Conservation (phyloP, 1,284 basidiomycete genomes). For the Fomitiporia mediterranea region DNA sequence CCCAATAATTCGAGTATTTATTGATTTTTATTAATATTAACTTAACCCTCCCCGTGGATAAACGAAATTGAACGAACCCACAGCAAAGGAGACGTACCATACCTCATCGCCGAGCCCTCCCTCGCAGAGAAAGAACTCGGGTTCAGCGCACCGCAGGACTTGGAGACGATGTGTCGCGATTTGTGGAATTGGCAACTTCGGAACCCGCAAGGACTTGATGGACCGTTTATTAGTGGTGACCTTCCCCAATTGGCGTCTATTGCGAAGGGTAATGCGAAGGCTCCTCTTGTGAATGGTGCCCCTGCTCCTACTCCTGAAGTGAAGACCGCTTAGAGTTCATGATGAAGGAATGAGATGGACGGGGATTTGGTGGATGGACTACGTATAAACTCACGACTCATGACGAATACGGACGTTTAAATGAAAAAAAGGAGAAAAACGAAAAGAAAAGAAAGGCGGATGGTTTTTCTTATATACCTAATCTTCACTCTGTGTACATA, state of each 20-base stretch:
- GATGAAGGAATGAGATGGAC: background rate
- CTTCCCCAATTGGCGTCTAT: background rate
- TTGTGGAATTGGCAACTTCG: constrained; percentile 92
- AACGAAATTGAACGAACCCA: constrained; percentile 4
- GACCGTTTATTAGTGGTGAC: constrained; percentile 12
- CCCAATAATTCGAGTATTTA: background rate
- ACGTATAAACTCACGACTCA: too few relatives aligned
- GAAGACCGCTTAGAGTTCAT: background rate
- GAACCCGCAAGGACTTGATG: constrained; percentile 71
- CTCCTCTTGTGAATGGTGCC: background rate
- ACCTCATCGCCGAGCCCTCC: constrained; percentile 91
- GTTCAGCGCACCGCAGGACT: constrained; percentile 78
- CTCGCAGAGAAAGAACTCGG: constrained; percentile 93
- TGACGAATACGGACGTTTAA: too few relatives aligned
- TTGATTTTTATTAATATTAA: background rate
- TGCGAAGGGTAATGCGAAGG: background rate
- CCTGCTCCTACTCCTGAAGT: background rate
- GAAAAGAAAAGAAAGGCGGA: too few relatives aligned
- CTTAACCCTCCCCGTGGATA: background rate
- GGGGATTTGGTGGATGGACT: too few relatives aligned
- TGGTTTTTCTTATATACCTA: too few relatives aligned
- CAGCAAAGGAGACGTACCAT: constrained; percentile 93
- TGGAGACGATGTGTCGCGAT: constrained; percentile 90
- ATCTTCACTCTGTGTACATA: too few relatives aligned
- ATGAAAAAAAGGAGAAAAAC: background rate